Percentiles rank a stretch among this genome's conserved stretches.
These are phyloP conservation scores for Xylariaceae sp. DNA, from an alignment of 2,329 filamentous ascomycete genomes.

Conservation along the genomic window DNA sequence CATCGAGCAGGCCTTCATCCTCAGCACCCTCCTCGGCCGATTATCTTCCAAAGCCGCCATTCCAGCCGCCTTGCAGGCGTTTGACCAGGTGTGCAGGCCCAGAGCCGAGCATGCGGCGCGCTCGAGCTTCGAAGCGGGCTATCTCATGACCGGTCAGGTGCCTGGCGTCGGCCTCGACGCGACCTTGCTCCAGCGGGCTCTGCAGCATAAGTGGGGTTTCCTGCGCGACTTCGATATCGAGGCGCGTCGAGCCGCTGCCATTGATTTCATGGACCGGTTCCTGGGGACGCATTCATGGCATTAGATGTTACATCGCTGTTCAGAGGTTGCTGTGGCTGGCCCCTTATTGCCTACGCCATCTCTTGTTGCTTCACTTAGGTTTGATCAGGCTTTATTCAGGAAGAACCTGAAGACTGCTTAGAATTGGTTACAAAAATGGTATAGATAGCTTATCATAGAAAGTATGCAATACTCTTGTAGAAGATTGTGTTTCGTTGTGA, in stretches of 20 bases:
- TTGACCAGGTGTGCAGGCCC: conserved; percentile 33
- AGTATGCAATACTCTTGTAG: no score
- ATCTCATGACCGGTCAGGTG: conserved; percentile 26
- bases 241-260: conserved; percentile 20
- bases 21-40: conserved; percentile 31
- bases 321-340: no score
- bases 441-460: no score
- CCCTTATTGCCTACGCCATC: no score
- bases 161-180: conserved; percentile 27
- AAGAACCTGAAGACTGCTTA: no score
- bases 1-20: conserved; percentile 34
- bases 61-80: conserved; percentile 33
- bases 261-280: conserved; percentile 31
- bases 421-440: no score
- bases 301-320: no score
- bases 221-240: conserved; percentile 24
- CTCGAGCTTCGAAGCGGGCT: conserved; percentile 21
- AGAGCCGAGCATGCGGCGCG: conserved; percentile 30
- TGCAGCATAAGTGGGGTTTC: conserved; percentile 25
- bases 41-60: conserved; percentile 24
- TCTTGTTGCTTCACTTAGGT: no score
- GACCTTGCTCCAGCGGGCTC: conserved; percentile 10
- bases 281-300: background rate
- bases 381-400: no score
- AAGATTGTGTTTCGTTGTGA: no score